These are phyloP conservation scores for Lichtheimia hyalospora DNA, from an alignment of 371 early-diverging fungal species.

Conservation along the genomic window DNA sequence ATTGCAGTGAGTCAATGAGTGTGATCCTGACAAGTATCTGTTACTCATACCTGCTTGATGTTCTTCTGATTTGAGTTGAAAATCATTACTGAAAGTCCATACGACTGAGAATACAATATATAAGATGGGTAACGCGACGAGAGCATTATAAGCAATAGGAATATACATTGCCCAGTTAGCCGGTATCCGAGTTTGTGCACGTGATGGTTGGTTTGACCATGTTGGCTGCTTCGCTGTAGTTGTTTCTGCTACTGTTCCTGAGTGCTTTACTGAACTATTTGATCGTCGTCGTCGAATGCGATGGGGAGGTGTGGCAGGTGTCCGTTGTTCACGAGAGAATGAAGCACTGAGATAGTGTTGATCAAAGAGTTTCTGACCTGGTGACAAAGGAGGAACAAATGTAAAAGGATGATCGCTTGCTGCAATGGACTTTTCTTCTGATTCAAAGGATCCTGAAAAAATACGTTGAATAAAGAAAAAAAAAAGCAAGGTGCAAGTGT, in stretches of 20 bases:
- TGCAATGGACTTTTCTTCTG: background rate
- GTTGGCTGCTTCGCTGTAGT: background rate
- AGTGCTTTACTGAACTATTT: background rate
- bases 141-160: slow-evolving; percentile 60
- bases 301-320: slow-evolving; percentile 10
- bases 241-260: background rate
- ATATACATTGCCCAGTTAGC: slow-evolving; percentile 14
- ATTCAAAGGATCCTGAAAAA: background rate
- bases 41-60: slow-evolving; percentile 48
- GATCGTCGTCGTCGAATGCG: slow-evolving; percentile 10
- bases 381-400: slow-evolving; percentile 19
- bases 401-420: slow-evolving; percentile 18
- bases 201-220: no score
- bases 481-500: no score
- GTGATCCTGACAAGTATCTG: no score
- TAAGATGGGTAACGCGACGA: slow-evolving; percentile 52
- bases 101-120: slow-evolving; percentile 61
- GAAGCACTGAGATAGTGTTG: slow-evolving; percentile 1
- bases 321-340: background rate
- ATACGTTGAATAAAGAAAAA: no score
- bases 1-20: no score
- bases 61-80: slow-evolving; percentile 67
- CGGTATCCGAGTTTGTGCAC: no score
- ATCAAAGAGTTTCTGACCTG: slow-evolving; percentile 23
- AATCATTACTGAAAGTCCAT: slow-evolving; percentile 65